Evolutionary conservation across 768 basidiomycete species (phyloP).

Genomic region (Suillus paluster): DNA sequence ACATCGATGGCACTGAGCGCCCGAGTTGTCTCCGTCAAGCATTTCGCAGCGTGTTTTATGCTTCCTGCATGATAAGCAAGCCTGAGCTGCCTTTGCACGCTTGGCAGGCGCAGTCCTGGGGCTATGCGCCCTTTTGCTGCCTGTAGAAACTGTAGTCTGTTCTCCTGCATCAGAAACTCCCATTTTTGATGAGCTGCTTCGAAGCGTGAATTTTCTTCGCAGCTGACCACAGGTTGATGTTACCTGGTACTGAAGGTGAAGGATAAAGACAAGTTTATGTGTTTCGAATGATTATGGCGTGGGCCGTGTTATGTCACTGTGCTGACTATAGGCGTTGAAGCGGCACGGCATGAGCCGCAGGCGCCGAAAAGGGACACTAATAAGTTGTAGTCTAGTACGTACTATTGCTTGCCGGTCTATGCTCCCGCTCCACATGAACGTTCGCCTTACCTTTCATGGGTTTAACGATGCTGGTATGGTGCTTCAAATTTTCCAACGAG

Average conservation of each 20-base stretch:
- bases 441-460: no score
- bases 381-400: no score
- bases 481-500: no score
- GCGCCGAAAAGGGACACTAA: not conserved
- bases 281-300: not conserved
- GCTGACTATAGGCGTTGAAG: conserved; percentile 3
- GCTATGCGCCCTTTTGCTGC: conserved; percentile 37
- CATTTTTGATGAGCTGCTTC: conserved; percentile 12
- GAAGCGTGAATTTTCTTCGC: no score
- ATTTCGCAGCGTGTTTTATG: conserved; percentile 56
- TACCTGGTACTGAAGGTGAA: not conserved
- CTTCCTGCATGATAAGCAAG: conserved; percentile 50
- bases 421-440: no score
- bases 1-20: conserved; percentile 51
- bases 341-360: not conserved
- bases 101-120: conserved; percentile 37
- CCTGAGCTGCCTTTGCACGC: conserved; percentile 48
- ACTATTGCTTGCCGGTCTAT: no score
- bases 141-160: conserved; percentile 15
- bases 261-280: conserved; percentile 2
- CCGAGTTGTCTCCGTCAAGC: conserved; percentile 43
- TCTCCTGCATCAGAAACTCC: conserved; percentile 21
- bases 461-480: no score
- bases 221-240: not conserved
- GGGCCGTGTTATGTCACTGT: not conserved